Base-by-base conservation (phyloP, 352 stramenopile species). In the Phytophthora crassamura region DNA sequence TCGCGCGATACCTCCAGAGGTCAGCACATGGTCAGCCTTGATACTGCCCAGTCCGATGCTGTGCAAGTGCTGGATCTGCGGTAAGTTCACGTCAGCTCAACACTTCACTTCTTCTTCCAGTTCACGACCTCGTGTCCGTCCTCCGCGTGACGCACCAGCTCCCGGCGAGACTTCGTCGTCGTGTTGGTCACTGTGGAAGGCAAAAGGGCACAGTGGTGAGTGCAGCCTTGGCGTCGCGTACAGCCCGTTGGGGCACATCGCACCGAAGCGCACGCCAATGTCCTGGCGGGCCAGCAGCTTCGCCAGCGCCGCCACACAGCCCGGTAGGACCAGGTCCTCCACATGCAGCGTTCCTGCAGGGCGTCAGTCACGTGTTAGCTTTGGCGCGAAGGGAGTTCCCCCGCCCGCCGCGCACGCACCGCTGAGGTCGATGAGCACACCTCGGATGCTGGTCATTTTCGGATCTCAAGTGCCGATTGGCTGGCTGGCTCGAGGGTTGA, bases 381-480 rank as follows among this genome's bases (percentile, higher is more conserved):
- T 15, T 12, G 34, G 10, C 25, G 4, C n/a, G n/a, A 41, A 30
- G 9, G 43, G 34, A 5, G 15, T 18, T 4, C 16, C 20, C 15
- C 25, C 20, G 32, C 11, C 36, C 22, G 14, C 33, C 11, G 15
- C 16, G 36, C 9, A 69, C 76, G 47, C 38, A 86, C 80, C 77
- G 64, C 77, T 86, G 43, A 86, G 68, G 51, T 86, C 80, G 46
- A 89, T 68, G 18, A 89, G 71, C 20, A 82, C 77, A 32, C 69
- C 77, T 16, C 66, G 75, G 46, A 86, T 74, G 12, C 39, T 48
- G 14, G 56, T 22, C 67, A 75, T 78, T 47, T 43, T 49, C 1
- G 20, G 18, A 4, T 4, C 6, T 4, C 25, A 30, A 30, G 4
- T 30, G 25, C 25, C 6, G 3, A 7, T 30, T 30, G 25, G 2